phyloP scores from a whole-genome alignment of 2,329 filamentous ascomycete genomes.

The Tolypocladium tundrense region DNA sequence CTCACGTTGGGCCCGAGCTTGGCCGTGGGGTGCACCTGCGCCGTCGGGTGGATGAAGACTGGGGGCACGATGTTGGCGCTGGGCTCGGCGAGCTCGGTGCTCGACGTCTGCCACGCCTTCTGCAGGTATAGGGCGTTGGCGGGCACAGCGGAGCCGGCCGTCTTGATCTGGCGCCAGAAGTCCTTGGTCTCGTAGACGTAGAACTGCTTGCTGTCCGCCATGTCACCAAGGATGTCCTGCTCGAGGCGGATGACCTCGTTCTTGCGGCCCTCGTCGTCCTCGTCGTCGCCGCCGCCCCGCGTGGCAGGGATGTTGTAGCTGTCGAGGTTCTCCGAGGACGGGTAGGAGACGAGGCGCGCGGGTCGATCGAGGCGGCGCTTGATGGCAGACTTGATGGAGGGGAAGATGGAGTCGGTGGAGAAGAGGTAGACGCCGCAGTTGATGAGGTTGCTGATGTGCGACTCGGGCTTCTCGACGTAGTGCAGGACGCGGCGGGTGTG shows the following conservation, averaged over 20 bases:
- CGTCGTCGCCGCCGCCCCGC: slow-evolving; percentile 30
- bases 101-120: slow-evolving; percentile 77
- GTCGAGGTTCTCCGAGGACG: slow-evolving; percentile 88
- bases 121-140: slow-evolving; percentile 95
- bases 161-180: slow-evolving; percentile 99
- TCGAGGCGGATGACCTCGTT: slow-evolving; percentile 88
- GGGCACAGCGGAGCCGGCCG: slow-evolving; percentile 89
- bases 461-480: slow-evolving; percentile 98
- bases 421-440: slow-evolving; percentile 99
- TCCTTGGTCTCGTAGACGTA: slow-evolving; percentile 98
- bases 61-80: slow-evolving; percentile 83
- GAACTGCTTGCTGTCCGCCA: slow-evolving; percentile 96
- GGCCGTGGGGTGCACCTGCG: slow-evolving; percentile 82
- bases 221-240: slow-evolving; percentile 90
- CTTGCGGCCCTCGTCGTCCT: slow-evolving; percentile 67
- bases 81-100: slow-evolving; percentile 66
- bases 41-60: slow-evolving; percentile 90
- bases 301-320: slow-evolving; percentile 39
- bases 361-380: slow-evolving; percentile 90
- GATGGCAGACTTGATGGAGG: slow-evolving; percentile 85
- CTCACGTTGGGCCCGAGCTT: slow-evolving; percentile 97
- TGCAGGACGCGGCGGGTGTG: slow-evolving; percentile 94
- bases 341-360: slow-evolving; percentile 77
- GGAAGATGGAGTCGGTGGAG: slow-evolving; percentile 90
- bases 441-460: slow-evolving; percentile 95